These are phyloP conservation scores for Ophiostoma tasmaniense DNA, from an alignment of 2,329 filamentous ascomycete genomes.

Conservation along the genomic window DNA sequence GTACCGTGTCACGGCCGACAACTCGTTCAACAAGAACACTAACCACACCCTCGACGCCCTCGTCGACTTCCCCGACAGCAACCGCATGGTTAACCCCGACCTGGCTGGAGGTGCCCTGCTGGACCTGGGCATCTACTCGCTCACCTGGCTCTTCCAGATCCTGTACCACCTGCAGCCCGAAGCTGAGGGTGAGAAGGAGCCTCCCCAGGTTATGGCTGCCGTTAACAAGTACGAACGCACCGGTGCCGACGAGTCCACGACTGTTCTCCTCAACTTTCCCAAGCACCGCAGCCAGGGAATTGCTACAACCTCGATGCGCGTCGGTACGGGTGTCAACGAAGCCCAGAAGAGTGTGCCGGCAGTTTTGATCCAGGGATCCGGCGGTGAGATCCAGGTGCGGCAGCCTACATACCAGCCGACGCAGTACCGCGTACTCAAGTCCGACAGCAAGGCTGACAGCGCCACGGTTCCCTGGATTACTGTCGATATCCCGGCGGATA, in stretches of 20 bases:
- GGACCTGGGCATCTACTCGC: slow-evolving; percentile 78
- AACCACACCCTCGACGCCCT: slow-evolving; percentile 35
- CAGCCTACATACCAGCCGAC: slow-evolving; percentile 63
- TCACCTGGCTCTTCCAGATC: slow-evolving; percentile 87
- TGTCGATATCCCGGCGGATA: slow-evolving; percentile 45
- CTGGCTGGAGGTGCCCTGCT: slow-evolving; percentile 75
- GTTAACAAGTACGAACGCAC: slow-evolving; percentile 61
- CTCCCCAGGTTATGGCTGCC: slow-evolving; percentile 59
- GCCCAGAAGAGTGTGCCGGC: slow-evolving; percentile 45
- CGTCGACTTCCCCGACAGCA: slow-evolving; percentile 48
- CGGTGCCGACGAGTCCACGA: slow-evolving; percentile 70
- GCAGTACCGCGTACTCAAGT: slow-evolving; percentile 54
- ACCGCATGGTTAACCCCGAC: slow-evolving; percentile 75
- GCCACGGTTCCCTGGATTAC: slow-evolving; percentile 37
- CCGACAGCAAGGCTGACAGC: slow-evolving; percentile 24
- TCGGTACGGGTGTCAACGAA: slow-evolving; percentile 53
- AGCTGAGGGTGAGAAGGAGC: slow-evolving; percentile 45
- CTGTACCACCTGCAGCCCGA: slow-evolving; percentile 68
- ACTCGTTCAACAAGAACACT: slow-evolving; percentile 51
- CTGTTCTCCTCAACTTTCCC: slow-evolving; percentile 69
- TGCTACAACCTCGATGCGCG: slow-evolving; percentile 56
- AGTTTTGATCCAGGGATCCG: slow-evolving; percentile 71
- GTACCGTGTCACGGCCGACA: slow-evolving; percentile 51
- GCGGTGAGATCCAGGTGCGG: slow-evolving; percentile 74
- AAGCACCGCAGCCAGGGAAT: slow-evolving; percentile 60